Conservation (phyloP, 176 grass and related monocot genomes). For the Oryza punctata region DNA sequence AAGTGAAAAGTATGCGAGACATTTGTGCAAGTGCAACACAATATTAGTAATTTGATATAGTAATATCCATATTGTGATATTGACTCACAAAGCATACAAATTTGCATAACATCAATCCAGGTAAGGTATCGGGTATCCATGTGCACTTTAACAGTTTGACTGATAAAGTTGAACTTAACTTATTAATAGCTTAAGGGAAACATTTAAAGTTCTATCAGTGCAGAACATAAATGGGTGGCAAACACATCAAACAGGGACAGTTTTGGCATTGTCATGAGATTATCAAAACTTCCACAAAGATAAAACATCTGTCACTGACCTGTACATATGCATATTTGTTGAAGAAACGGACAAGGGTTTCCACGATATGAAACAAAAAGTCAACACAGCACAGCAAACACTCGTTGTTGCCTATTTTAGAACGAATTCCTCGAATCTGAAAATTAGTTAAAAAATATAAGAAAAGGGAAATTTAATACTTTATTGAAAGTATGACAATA, state of each 20-base stretch:
- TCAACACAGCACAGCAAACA: slow-evolving; percentile 97
- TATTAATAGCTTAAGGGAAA: slow-evolving; percentile 1
- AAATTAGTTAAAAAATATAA: slow-evolving; percentile 28
- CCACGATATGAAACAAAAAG: slow-evolving; percentile 96
- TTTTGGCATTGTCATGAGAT: slow-evolving; percentile 1
- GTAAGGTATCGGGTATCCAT: background rate
- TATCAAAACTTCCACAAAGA: slow-evolving; percentile 10
- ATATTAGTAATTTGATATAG: background rate
- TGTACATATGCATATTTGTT: slow-evolving; percentile 99
- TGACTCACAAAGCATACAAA: background rate
- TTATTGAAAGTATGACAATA: background rate
- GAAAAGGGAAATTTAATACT: background rate
- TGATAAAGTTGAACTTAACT: background rate
- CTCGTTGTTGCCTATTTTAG: slow-evolving; percentile 93
- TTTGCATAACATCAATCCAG: slow-evolving; percentile 14
- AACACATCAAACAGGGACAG: slow-evolving; percentile 3
- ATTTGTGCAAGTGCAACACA: background rate
- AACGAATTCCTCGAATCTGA: slow-evolving; percentile 90
- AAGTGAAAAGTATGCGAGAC: slow-evolving; percentile 42
- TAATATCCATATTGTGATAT: background rate
- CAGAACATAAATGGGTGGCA: slow-evolving; percentile 20
- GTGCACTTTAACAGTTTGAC: background rate
- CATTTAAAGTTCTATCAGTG: background rate
- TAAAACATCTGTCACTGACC: slow-evolving; percentile 50
- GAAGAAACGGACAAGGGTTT: slow-evolving; percentile 97